A percentile compares a stretch with the other conserved stretches of the same genome.
phyloP scores from a whole-genome alignment of 75 land plant species.

The Cryptomeria japonica region DNA sequence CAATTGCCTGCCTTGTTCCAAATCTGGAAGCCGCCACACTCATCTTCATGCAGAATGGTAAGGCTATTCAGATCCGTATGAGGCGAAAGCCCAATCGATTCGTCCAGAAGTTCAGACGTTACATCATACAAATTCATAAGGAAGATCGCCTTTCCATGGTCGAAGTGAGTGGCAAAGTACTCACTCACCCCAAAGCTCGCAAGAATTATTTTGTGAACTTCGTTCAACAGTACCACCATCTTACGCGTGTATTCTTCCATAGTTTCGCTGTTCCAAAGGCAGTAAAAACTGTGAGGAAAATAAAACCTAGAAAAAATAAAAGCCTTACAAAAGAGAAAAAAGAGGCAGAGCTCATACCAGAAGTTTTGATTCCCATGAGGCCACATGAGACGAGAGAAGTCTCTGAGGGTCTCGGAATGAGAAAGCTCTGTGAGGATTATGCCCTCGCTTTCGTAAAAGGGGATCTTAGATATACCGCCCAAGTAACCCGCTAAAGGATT shows the following conservation, averaged over 20 bases:
- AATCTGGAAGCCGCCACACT: slow-evolving; percentile 35
- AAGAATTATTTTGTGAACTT: too few species aligned
- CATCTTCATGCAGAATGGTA: slow-evolving; percentile 30
- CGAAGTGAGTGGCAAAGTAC: slow-evolving; percentile 14
- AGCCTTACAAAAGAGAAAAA: too few species aligned
- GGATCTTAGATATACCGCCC: not conserved
- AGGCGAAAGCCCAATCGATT: not conserved
- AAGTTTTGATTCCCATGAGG: slow-evolving; percentile 1
- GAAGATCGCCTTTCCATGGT: slow-evolving; percentile 11
- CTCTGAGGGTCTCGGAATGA: not conserved
- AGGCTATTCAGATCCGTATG: slow-evolving; percentile 27
- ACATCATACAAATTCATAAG: slow-evolving; percentile 20
- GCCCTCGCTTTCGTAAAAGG: slow-evolving; percentile 2
- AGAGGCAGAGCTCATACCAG: not conserved
- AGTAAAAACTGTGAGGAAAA: too few species aligned
- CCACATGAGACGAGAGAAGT: not conserved
- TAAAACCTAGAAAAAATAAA: too few species aligned
- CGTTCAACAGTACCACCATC: too few species aligned
- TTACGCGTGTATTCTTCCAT: too few species aligned
- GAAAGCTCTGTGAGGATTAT: not conserved
- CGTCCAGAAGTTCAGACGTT: not conserved
- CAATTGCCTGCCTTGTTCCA: slow-evolving; percentile 25
- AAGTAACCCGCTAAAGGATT: not conserved
- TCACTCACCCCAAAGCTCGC: slow-evolving; percentile 5
- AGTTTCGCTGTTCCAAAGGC: too few species aligned